These are phyloP conservation scores for Fusarium goolgardi DNA, from an alignment of 2,329 filamentous ascomycete genomes.

Conservation along the genomic window DNA sequence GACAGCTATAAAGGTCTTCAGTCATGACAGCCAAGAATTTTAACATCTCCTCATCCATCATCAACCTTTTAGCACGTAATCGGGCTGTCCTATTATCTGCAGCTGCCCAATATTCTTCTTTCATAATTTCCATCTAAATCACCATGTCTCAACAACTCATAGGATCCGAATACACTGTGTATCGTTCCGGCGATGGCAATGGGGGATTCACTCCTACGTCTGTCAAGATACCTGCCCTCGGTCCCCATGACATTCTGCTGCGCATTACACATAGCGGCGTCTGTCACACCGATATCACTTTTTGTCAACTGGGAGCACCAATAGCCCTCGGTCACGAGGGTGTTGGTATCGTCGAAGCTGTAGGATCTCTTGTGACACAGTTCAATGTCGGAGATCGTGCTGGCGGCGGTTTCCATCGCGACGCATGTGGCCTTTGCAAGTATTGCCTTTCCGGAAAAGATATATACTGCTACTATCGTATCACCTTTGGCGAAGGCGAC, in stretches of 20 bases:
- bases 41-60: neutral
- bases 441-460: conserved; percentile 2
- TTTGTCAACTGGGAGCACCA: conserved; percentile 8
- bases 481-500: conserved; percentile 3
- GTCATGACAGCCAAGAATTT: neutral
- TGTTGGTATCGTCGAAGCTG: neutral
- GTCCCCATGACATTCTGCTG: conserved; percentile 5
- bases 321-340: conserved; percentile 15
- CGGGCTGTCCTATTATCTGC: rapidly evolving
- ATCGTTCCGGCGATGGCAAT: conserved; percentile 2
- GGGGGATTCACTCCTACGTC: neutral
- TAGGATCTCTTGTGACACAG: conserved; percentile 9
- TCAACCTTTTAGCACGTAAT: neutral
- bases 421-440: conserved; percentile 10
- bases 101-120: rapidly evolving
- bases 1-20: neutral
- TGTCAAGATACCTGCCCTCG: neutral
- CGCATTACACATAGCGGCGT: conserved; percentile 15
- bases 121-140: rapidly evolving
- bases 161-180: neutral
- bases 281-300: conserved; percentile 6
- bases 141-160: neutral
- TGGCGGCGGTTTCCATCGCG: conserved; percentile 15
- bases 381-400: conserved; percentile 10
- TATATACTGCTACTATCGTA: conserved; percentile 17